A percentile compares a stretch with the other conserved stretches of the same genome.
These are phyloP conservation scores for Boletellus ananas DNA, from an alignment of 768 basidiomycete species.

Conservation along the genomic window DNA sequence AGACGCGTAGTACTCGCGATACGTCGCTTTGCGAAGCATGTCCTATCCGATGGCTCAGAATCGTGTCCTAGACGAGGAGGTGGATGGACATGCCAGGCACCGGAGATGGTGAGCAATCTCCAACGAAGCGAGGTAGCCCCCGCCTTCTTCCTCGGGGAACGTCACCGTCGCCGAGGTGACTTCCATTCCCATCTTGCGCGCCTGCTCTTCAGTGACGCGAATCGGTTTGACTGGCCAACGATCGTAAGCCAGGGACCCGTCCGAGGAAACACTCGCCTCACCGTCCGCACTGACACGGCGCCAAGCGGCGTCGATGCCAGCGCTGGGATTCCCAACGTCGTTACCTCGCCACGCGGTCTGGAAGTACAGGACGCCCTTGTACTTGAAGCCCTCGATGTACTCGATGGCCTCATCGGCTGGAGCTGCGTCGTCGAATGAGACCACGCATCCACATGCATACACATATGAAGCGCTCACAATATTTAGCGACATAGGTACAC, in stretches of 20 bases:
- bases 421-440: neutral
- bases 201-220: neutral
- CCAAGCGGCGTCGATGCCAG: slow-evolving; percentile 12
- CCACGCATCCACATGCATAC: neutral
- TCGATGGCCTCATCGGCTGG: slow-evolving; percentile 11
- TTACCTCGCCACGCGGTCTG: slow-evolving; percentile 7
- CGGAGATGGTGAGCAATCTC: slow-evolving; percentile 3
- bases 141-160: slow-evolving; percentile 4
- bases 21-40: neutral
- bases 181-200: neutral
- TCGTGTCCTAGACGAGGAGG: neutral
- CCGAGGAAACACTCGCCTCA: neutral
- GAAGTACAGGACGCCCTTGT: slow-evolving; percentile 3
- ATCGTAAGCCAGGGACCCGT: neutral
- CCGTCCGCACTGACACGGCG: slow-evolving; percentile 1
- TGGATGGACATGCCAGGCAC: neutral
- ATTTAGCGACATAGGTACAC: neutral
- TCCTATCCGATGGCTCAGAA: neutral
- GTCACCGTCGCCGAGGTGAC: neutral
- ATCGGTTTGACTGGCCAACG: neutral
- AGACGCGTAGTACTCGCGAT: neutral
- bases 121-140: slow-evolving; percentile 8
- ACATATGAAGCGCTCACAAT: slow-evolving; percentile 1
- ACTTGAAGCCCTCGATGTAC: slow-evolving; percentile 1
- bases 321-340: neutral